phyloP scores from a whole-genome alignment of 106 monocot genomes.

The Amphibolis antarctica region DNA sequence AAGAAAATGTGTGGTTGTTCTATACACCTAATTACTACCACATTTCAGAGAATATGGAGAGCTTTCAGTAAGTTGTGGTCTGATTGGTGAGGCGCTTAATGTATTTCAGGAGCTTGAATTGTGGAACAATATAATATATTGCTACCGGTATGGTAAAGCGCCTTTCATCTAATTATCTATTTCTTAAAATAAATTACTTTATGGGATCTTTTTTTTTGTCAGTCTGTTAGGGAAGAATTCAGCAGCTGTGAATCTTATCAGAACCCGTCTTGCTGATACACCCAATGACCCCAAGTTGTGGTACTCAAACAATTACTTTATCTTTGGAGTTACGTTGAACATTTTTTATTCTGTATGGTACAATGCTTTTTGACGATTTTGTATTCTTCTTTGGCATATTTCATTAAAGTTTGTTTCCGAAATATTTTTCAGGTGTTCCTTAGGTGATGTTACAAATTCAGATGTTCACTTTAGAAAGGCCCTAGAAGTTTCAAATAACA shows the following conservation, averaged over 20 bases:
- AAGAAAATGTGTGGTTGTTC: too few species aligned
- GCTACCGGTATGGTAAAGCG: constrained; percentile 50
- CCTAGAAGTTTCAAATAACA: constrained; percentile 81
- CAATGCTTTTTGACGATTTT: neutral
- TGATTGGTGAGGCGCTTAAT: constrained; percentile 75
- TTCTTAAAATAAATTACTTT: neutral
- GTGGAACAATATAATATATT: constrained; percentile 88
- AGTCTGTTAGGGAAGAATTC: constrained; percentile 80
- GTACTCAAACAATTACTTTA: constrained; percentile 22
- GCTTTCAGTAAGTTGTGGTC: constrained; percentile 58
- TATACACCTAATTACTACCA: neutral
- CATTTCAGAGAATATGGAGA: constrained; percentile 72
- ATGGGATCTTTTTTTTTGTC: constrained; percentile 7
- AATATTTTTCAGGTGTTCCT: constrained; percentile 66
- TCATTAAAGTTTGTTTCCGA: neutral
- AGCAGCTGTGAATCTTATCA: constrained; percentile 83
- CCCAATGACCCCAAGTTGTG: constrained; percentile 86
- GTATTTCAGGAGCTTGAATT: constrained; percentile 96
- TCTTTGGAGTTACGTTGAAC: neutral
- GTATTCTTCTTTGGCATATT: neutral
- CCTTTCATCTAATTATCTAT: neutral
- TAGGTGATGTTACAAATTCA: constrained; percentile 83
- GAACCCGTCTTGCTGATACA: constrained; percentile 39
- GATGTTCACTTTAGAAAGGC: constrained; percentile 85
- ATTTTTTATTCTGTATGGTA: neutral